Base-by-base conservation (phyloP, 108 stramenopile genomes). In the Stephanodiscus triporus region DNA sequence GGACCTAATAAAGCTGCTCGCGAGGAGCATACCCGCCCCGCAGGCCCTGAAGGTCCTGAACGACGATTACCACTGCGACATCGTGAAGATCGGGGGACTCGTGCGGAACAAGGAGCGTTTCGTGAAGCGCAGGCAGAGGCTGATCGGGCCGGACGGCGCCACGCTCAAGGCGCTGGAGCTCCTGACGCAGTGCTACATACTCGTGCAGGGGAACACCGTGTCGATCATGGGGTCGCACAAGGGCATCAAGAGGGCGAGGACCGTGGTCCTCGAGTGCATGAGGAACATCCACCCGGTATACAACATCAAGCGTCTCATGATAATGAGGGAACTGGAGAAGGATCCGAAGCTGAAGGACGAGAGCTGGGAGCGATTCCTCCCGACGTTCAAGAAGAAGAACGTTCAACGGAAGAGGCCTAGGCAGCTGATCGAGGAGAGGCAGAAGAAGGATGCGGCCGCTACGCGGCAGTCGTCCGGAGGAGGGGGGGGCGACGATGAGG, bases 261-360 rank as follows among this genome's bases (percentile, higher is more conserved):
- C 91, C 26, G 97, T 99, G 26, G 94, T 99, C 10, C 65, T 97
- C 61, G 99, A 99, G 72, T 99, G 99, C 78, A 96, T 99, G 96
- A 95, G 95, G 45, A 99, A 99, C 78, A 91, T 99, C 20, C 99
- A 99, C 75, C 99, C 99, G 29, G 91, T 99, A 56, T 99, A 99
- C 85, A 95, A 99, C 79, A 96, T 99, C 73, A 99, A 99, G 86
- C 88, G 96, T 49, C 91, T 99, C 54, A 99, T 99, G 99, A 99
- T 99, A 68, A 94, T 96, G 83, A 86, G 93, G 50, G 99, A 99
- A 81, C 86, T 99, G 14, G 97, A 92, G 24, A 93, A 97, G 66
- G 99, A 99, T 82, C 96, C 97, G 37, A 89, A 88, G 61, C 80
- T 99, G 9, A 74, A 82, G 57, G 79, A 95, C 51, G 97, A 98